Base-by-base conservation (phyloP, 2,329 filamentous ascomycete genomes). In the Colletotrichum tanaceti region DNA sequence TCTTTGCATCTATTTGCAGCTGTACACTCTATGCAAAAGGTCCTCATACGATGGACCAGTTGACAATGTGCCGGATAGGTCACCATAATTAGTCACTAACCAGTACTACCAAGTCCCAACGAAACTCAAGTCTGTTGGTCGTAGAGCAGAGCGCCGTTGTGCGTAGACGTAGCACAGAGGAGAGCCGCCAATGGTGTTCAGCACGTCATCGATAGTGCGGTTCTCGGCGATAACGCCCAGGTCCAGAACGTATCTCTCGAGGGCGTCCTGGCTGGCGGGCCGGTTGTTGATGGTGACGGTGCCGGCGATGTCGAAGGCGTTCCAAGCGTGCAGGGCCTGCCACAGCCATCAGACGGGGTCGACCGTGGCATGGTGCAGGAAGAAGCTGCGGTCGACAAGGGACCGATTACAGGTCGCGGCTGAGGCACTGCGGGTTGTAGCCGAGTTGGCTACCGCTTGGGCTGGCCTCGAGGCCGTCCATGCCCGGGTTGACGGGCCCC, bases 401-500 rank as follows among this genome's bases (percentile, higher is more conserved):
- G 76, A 78, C 18, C n/a, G 72, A 72, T 69, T 71, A 77, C 11
- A 75, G 72, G 62, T 81, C 83, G 24, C 82, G 80, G 44, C 78
- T 77, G 52, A 85, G 75, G 74, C 82, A 83, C 57, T 82, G 80
- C n/a, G 81, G 80, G 75, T 85, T 84, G 72, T 81, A 77, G 59
- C 76, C 78, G 43, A 80, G 76, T 28, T 38, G n/a, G n/a, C n/a
- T 62, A n/a, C 59, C 63, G 41, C 41, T 47, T 4, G 66, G 65
- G 18, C 44, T 63, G 20, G 66, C 57, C 6, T 52, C 22, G 32
- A 66, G 20, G 18, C 78, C 78, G 59, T 80, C 75, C 43, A 73
- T 46, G 39, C 72, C 73, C 1, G 78, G 76, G 70, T 79, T 79
- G 11, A 79, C 67, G 18, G 77, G 77, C 32, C 81, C 80, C n/a